Base-by-base conservation (phyloP, 176 grass and related monocot genomes). In the Triticum timopheevii region DNA sequence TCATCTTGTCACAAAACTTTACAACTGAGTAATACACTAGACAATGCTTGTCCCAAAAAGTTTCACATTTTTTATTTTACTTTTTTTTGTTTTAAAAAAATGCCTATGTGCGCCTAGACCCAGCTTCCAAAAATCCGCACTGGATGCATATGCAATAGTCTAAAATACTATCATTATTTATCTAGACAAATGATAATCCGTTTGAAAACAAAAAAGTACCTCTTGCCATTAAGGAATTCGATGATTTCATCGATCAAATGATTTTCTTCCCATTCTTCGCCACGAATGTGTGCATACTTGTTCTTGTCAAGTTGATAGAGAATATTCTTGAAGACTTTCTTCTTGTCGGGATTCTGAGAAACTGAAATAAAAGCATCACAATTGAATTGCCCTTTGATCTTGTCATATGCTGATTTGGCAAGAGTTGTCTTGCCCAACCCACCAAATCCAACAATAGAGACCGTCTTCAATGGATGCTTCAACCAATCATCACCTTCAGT, bases 371-470 rank as follows among this genome's bases (percentile, higher is more conserved):
- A 69, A 2, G 67, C 33, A 69, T 3, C 3, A 69, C 67, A 69
- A 69, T 22, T 1, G 22, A 69, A 69, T 22, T 69, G 33, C 33
- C 5, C 67, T 69, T 69, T 69, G 67, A 69, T 36, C 67, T 69
- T 22, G 67, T 69, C 67, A 22, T 69, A 69, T 10, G 33, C 33
- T 10, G 17, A 3, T 69, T 38, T 69, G 33, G 67, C 67, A 69
- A 69, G 67, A 69, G 67, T 69, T 11, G 33, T 69, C 67, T 69
- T 69, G 16, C 67, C 67, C 2, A 69, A 38, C 8, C 67, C 67
- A 22, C 67, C 67, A 69, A 69, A 69, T 36, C 67, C 33, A 38
- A 69, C 67, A 69, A 69, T 69, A 5, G 67, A 69, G 67, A 69
- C 3, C 8, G 31, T 69, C 16, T 69, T 69, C 67, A 69, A 2